These are phyloP conservation scores for Torulaspora globosa DNA, from an alignment of 1,139 yeast genomes.

Conservation along the genomic window DNA sequence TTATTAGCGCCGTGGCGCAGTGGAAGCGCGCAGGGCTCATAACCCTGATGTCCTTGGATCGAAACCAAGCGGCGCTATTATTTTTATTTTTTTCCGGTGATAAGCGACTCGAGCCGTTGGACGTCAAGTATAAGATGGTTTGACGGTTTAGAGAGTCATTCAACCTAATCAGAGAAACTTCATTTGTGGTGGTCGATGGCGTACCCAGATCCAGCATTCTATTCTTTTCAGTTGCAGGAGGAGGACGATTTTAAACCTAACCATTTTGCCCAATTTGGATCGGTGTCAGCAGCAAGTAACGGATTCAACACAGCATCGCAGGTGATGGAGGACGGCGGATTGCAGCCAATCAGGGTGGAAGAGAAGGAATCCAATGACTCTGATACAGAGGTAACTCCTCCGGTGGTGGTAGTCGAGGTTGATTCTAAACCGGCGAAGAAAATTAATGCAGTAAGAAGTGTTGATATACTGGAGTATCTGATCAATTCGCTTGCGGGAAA, in stretches of 20 bases:
- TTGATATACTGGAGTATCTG: slow-evolving; percentile 51
- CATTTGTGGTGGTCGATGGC: slow-evolving; percentile 1
- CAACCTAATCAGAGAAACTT: not conserved
- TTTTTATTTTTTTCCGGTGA: slow-evolving; percentile 16
- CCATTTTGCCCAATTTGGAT: slow-evolving; percentile 6
- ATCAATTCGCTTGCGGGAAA: slow-evolving; percentile 59
- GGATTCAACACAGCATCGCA: slow-evolving; percentile 5
- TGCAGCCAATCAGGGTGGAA: slow-evolving; percentile 12
- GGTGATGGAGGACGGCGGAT: slow-evolving; percentile 1
- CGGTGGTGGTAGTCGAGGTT: not conserved
- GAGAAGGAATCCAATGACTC: slow-evolving; percentile 3
- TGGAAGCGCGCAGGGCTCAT: slow-evolving; percentile 99
- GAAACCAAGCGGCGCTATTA: slow-evolving; percentile 96
- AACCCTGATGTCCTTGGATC: slow-evolving; percentile 99
- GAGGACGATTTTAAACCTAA: slow-evolving; percentile 5
- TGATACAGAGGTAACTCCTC: slow-evolving; percentile 3
- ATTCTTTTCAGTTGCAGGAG: slow-evolving; percentile 6
- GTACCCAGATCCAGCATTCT: not conserved
- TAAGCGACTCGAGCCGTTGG: not conserved
- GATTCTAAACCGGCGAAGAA: not conserved
- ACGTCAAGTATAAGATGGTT: not conserved
- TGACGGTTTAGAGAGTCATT: not conserved
- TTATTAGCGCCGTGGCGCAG: slow-evolving; percentile 87
- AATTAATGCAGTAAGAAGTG: slow-evolving; percentile 14
- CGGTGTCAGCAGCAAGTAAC: slow-evolving; percentile 3